A percentile compares a stretch with the other conserved stretches of the same genome.
These are phyloP conservation scores for Neospermospora avenae DNA, from an alignment of 2,329 filamentous ascomycete genomes.

Conservation along the genomic window DNA sequence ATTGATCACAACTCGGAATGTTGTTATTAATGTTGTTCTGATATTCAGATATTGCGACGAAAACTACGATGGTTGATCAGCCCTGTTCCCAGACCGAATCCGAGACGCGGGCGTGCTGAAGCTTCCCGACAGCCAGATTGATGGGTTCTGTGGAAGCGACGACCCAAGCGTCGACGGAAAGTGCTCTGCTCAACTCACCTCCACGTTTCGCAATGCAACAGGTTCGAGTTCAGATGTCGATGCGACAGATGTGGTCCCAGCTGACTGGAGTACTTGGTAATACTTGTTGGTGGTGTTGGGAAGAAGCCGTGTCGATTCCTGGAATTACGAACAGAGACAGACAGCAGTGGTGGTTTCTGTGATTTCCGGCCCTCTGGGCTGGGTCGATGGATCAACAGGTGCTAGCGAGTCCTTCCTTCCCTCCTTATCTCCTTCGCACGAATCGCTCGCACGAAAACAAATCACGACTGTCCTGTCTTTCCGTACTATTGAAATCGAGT, in stretches of 20 bases:
- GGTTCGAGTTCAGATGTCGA: not conserved
- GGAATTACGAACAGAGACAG: too few species aligned
- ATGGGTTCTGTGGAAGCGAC: slow-evolving; percentile 17
- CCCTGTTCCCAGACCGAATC: slow-evolving; percentile 2
- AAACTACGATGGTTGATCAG: not conserved
- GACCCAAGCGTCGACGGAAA: slow-evolving; percentile 15
- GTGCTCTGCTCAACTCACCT: slow-evolving; percentile 10
- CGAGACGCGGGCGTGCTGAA: slow-evolving; percentile 12
- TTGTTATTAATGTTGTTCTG: not conserved
- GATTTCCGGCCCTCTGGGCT: slow-evolving; percentile 1
- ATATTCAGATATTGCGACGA: slow-evolving; percentile 5
- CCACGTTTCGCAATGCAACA: slow-evolving; percentile 3
- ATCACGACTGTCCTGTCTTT: not conserved
- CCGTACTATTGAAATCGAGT: not conserved
- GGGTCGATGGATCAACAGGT: not conserved
- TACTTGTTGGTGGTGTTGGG: not conserved
- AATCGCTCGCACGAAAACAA: too few species aligned
- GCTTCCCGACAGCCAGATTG: slow-evolving; percentile 13
- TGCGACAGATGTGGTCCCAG: not conserved
- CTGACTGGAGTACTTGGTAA: not conserved
- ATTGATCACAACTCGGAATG: not conserved
- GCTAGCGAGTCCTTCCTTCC: not conserved
- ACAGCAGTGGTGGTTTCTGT: too few species aligned
- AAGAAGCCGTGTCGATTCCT: slow-evolving; percentile 9
- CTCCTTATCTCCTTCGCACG: not conserved